Conservation (phyloP, 192 early-diverging fungal species). For the Linnemannia hyalina region DNA sequence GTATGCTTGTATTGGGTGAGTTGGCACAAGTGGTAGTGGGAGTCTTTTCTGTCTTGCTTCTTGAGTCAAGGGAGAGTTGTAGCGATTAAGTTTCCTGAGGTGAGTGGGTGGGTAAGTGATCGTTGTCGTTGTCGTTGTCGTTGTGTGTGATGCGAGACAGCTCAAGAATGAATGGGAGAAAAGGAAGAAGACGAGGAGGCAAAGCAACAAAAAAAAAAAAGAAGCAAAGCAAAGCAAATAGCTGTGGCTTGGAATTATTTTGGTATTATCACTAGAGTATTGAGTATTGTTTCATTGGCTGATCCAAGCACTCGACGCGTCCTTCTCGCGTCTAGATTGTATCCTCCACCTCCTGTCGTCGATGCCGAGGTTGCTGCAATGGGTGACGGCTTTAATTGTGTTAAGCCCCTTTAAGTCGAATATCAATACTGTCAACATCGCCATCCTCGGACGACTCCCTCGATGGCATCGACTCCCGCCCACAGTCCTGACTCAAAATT, state of each 20-base stretch:
- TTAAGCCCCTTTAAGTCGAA: not conserved
- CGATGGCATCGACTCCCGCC: slow-evolving; percentile 11
- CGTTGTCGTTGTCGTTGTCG: not conserved
- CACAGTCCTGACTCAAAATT: slow-evolving; percentile 22
- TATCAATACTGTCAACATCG: not conserved
- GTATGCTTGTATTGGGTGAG: not conserved
- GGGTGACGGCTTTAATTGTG: not conserved
- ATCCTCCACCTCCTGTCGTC: not conserved
- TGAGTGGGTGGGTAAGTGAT: not conserved
- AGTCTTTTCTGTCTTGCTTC: not conserved
- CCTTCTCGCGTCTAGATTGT: not conserved
- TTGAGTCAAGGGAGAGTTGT: not conserved
- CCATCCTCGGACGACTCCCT: slow-evolving; percentile 6
- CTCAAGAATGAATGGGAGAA: not conserved
- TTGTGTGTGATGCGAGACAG: not conserved
- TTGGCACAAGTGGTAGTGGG: not conserved
- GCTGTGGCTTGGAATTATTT: slow-evolving; percentile 5
- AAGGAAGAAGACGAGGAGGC: not conserved
- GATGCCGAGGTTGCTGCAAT: not conserved
- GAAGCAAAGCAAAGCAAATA: not conserved
- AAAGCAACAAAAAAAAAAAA: not conserved
- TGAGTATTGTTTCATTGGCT: not conserved
- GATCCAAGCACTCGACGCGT: not conserved
- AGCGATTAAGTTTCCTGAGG: too few species aligned
- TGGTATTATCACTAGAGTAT: not conserved